Evolutionary conservation across 1,284 basidiomycete genomes (phyloP).

Genomic region (Marasmius fiardii): DNA sequence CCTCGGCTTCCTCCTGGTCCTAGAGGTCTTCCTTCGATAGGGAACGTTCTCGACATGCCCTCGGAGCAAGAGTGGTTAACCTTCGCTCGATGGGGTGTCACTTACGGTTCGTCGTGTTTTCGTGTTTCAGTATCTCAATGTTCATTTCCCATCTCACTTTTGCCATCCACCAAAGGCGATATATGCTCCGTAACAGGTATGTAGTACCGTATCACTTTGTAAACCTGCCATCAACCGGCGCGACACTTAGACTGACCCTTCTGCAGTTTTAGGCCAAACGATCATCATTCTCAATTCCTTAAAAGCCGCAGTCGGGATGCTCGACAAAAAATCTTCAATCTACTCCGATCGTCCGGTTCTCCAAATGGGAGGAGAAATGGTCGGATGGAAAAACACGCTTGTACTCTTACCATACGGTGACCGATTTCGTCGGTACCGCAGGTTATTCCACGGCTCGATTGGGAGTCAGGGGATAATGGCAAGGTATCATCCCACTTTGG

Average conservation of each 20-base stretch:
- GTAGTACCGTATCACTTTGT: no score
- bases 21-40: constrained; percentile 45
- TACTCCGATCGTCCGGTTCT: constrained; percentile 66
- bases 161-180: constrained; percentile 39
- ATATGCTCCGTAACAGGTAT: constrained; percentile 48
- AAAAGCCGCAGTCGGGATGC: constrained; percentile 50
- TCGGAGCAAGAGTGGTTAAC: constrained; percentile 49
- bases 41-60: constrained; percentile 54
- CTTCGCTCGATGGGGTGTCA: constrained; percentile 52
- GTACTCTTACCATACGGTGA: constrained; percentile 61
- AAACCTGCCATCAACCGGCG: neutral
- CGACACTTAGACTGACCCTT: neutral
- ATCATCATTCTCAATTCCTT: constrained; percentile 59
- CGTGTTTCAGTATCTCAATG: constrained; percentile 8
- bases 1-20: constrained; percentile 51
- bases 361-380: constrained; percentile 46
- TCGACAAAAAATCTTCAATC: constrained; percentile 65
- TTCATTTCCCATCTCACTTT: neutral
- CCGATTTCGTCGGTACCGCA: constrained; percentile 59
- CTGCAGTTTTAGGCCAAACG: constrained; percentile 50
- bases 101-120: constrained; percentile 45
- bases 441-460: constrained; percentile 54
- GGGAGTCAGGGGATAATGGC: constrained; percentile 50
- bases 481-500: constrained; percentile 44
- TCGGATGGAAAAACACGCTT: constrained; percentile 65